Evolutionary conservation across 345 rosid species (phyloP).

Genomic region (Citrus unshiu): DNA sequence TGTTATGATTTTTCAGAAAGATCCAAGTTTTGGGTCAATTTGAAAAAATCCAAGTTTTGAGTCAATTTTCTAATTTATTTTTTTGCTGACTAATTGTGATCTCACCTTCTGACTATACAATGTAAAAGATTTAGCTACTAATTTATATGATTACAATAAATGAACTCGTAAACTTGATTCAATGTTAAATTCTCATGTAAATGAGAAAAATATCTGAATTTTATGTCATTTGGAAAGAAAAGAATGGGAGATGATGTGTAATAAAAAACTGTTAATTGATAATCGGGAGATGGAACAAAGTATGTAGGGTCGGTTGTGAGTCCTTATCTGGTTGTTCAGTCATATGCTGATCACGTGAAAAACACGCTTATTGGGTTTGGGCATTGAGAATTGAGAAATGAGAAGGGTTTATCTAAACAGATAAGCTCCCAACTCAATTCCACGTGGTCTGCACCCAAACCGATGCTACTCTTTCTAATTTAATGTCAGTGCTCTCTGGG

Average conservation of each 20-base stretch:
- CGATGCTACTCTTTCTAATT: neutral
- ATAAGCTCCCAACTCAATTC: neutral
- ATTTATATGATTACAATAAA: neutral
- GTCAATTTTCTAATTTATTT: no score
- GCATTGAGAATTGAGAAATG: neutral
- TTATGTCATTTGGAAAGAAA: no score
- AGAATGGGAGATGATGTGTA: no score
- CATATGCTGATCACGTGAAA: constrained; percentile 1
- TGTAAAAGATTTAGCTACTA: no score
- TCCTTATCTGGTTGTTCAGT: neutral
- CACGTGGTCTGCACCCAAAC: neutral
- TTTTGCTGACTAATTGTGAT: no score
- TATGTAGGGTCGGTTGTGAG: no score
- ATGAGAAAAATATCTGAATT: no score
- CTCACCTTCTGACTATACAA: no score
- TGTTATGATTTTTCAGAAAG: no score
- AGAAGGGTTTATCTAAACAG: neutral
- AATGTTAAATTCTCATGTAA: neutral
- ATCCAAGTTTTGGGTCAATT: no score
- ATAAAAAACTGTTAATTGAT: neutral
- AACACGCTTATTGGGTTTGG: neutral
- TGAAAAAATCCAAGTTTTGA: neutral
- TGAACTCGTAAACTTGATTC: neutral
- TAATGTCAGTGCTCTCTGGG: no score
- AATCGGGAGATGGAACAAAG: no score